These are phyloP conservation scores for Orychophragmus violaceus DNA, from an alignment of 345 rosid species.

Conservation along the genomic window DNA sequence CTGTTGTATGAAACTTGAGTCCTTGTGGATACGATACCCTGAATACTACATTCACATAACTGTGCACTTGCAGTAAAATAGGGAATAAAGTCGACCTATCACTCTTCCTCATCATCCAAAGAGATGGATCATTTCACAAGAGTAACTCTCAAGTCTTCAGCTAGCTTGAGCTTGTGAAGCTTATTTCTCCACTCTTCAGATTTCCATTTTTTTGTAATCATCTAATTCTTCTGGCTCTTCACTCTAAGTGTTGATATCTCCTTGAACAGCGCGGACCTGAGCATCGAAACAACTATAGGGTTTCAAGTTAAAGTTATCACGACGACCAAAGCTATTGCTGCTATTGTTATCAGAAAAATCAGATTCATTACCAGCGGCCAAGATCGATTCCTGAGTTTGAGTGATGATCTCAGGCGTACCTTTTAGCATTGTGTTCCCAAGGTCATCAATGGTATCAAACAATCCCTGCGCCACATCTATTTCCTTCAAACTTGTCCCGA, in stretches of 20 bases:
- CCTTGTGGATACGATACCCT: too few species aligned
- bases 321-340: slow-evolving; percentile 19
- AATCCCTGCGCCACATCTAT: slow-evolving; percentile 89
- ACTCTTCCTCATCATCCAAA: slow-evolving; percentile 64
- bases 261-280: slow-evolving; percentile 49
- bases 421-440: slow-evolving; percentile 61
- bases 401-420: slow-evolving; percentile 79
- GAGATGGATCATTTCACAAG: slow-evolving; percentile 78
- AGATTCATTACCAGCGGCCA: slow-evolving; percentile 50
- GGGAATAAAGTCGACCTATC: too few species aligned
- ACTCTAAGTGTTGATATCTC: slow-evolving; percentile 56
- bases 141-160: slow-evolving; percentile 75
- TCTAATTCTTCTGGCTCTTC: slow-evolving; percentile 73
- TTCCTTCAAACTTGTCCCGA: slow-evolving; percentile 77
- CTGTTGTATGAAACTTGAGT: too few species aligned
- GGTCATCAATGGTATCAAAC: slow-evolving; percentile 61
- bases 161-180: slow-evolving; percentile 70
- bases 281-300: slow-evolving; percentile 77
- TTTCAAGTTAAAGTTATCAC: slow-evolving; percentile 36
- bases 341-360: slow-evolving; percentile 47
- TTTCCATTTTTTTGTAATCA: slow-evolving; percentile 64
- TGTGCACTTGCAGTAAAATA: too few species aligned
- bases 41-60: too few species aligned
- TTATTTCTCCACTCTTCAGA: slow-evolving; percentile 44
- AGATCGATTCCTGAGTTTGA: slow-evolving; percentile 69